Conservation (phyloP, 768 basidiomycete species). For the Scleroderma citrinum region DNA sequence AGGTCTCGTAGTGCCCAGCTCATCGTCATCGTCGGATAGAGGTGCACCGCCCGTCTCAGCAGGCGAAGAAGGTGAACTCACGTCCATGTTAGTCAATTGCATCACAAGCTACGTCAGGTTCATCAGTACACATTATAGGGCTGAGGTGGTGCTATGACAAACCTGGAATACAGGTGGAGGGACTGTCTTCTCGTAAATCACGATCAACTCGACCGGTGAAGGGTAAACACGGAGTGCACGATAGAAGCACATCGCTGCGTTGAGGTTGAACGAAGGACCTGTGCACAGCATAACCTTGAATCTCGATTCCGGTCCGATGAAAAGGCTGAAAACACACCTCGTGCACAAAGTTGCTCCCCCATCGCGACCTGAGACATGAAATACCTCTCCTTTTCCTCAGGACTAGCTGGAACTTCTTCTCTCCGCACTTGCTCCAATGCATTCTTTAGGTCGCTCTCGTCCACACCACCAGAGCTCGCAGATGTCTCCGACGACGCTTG, state of each 20-base stretch:
- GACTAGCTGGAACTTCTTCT: conserved; percentile 62
- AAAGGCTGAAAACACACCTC: conserved; percentile 42
- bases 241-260: conserved; percentile 87
- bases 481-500: conserved; percentile 38
- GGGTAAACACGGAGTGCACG: conserved; percentile 93
- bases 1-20: conserved; percentile 60
- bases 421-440: conserved; percentile 61
- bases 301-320: neutral
- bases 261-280: conserved; percentile 77
- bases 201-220: conserved; percentile 86
- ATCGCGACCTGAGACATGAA: conserved; percentile 87
- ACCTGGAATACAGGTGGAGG: conserved; percentile 79
- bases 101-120: conserved; percentile 50
- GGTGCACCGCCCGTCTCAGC: conserved; percentile 19
- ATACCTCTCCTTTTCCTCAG: conserved; percentile 79
- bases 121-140: conserved; percentile 4
- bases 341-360: conserved; percentile 76
- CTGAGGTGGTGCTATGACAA: conserved; percentile 8
- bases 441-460: conserved; percentile 50
- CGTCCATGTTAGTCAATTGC: conserved; percentile 84
- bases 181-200: conserved; percentile 91
- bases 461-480: conserved; percentile 23
- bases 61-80: conserved; percentile 58
- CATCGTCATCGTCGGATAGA: conserved; percentile 43
- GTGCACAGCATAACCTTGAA: conserved; percentile 3